phyloP scores from a whole-genome alignment of 164 flowering plant genomes.

The Brasenia schreberi region DNA sequence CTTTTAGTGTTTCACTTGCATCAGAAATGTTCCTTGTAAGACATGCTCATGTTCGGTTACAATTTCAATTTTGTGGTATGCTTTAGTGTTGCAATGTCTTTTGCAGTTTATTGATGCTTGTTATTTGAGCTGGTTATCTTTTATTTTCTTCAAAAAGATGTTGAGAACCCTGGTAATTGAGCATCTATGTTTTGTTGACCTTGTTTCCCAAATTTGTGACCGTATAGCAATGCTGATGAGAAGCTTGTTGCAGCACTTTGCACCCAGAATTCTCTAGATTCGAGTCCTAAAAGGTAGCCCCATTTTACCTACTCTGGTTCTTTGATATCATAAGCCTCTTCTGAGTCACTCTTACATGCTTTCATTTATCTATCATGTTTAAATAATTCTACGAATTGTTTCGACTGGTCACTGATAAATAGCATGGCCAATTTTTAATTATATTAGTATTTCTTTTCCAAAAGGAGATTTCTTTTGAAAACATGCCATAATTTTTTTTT shows the following conservation, averaged over 20 bases:
- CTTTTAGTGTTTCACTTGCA: neutral
- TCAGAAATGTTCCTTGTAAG: too few relatives aligned
- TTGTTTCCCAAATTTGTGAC: neutral
- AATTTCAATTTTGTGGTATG: too few relatives aligned
- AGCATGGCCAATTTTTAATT: too few relatives aligned
- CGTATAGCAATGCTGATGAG: slow-evolving; percentile 85
- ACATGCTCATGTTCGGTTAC: too few relatives aligned
- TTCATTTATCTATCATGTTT: neutral
- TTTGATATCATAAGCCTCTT: neutral
- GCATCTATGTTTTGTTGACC: neutral
- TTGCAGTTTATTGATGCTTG: too few relatives aligned
- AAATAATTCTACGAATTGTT: too few relatives aligned
- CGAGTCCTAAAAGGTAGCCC: slow-evolving; percentile 36
- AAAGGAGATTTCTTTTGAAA: too few relatives aligned
- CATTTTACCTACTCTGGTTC: neutral
- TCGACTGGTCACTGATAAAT: too few relatives aligned
- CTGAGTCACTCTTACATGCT: neutral
- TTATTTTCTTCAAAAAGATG: neutral
- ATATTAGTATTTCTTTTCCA: too few relatives aligned
- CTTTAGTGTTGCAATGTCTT: too few relatives aligned
- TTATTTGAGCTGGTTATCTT: too few relatives aligned
- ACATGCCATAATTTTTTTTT: too few relatives aligned
- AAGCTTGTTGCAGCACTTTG: slow-evolving; percentile 95
- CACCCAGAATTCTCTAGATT: slow-evolving; percentile 28
- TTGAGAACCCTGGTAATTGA: neutral